Conservation (phyloP, 177 flowering plant species). For the Tripterygium wilfordii region DNA sequence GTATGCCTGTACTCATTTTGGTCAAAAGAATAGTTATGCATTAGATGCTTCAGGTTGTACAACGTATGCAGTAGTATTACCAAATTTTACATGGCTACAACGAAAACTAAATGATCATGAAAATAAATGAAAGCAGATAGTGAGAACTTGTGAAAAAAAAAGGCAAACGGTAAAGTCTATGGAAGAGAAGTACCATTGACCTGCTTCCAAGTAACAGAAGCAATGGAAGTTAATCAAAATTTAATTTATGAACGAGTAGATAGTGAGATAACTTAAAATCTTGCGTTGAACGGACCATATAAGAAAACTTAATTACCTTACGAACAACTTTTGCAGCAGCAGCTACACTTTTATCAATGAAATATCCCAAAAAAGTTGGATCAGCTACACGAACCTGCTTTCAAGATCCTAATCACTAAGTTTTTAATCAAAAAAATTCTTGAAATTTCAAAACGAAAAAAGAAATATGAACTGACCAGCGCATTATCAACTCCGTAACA, state of each 20-base stretch:
- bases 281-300: too few species aligned
- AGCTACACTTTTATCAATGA: conserved; percentile 81
- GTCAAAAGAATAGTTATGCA: not conserved
- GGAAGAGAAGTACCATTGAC: too few species aligned
- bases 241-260: too few species aligned
- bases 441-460: conserved; percentile 1
- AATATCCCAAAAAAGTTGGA: conserved; percentile 93
- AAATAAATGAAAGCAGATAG: too few species aligned
- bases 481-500: conserved; percentile 99
- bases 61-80: too few species aligned
- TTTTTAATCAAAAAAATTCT: conserved; percentile 2
- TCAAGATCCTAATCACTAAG: conserved; percentile 9
- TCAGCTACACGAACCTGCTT: conserved; percentile 95
- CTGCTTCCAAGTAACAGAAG: too few species aligned
- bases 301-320: conserved; percentile 50
- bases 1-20: conserved; percentile 57
- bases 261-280: not conserved
- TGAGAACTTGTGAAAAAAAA: too few species aligned
- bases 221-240: too few species aligned
- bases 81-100: too few species aligned
- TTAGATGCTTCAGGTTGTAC: not conserved
- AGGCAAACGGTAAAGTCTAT: too few species aligned
- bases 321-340: conserved; percentile 98
- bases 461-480: conserved; percentile 37
- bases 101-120: too few species aligned